phyloP scores from a whole-genome alignment of 306 rosid genomes.

The Rosa multiflora region DNA sequence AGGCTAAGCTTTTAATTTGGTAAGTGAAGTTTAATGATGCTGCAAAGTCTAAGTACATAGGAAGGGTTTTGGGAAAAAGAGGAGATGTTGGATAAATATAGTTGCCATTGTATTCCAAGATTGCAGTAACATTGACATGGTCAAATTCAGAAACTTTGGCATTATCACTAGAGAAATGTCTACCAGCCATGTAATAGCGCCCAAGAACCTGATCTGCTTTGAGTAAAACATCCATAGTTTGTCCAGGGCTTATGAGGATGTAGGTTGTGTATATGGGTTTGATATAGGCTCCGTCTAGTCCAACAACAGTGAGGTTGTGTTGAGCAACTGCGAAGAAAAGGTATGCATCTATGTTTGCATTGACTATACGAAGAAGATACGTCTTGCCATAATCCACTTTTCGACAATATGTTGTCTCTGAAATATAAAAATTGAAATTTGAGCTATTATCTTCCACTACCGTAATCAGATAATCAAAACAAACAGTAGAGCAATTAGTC shows the following conservation, averaged over 20 bases:
- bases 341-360: background rate
- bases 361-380: background rate
- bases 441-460: background rate
- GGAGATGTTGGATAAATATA: background rate
- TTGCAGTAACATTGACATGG: background rate
- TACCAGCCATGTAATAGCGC: background rate
- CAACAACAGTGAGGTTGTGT: background rate
- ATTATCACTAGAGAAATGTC: constrained; percentile 3
- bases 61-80: background rate
- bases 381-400: background rate
- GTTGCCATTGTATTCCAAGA: background rate
- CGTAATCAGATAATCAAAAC: background rate
- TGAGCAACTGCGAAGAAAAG: background rate
- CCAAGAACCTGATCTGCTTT: background rate
- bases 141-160: background rate
- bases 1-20: background rate
- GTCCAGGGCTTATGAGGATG: background rate
- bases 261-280: background rate
- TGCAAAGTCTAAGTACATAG: background rate
- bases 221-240: background rate
- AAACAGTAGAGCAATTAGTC: background rate
- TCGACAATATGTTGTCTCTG: background rate
- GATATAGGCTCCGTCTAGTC: background rate
- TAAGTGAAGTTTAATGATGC: background rate
- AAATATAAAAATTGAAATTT: background rate